Base-by-base conservation (phyloP, 768 basidiomycete genomes). In the Galerina sulciceps region DNA sequence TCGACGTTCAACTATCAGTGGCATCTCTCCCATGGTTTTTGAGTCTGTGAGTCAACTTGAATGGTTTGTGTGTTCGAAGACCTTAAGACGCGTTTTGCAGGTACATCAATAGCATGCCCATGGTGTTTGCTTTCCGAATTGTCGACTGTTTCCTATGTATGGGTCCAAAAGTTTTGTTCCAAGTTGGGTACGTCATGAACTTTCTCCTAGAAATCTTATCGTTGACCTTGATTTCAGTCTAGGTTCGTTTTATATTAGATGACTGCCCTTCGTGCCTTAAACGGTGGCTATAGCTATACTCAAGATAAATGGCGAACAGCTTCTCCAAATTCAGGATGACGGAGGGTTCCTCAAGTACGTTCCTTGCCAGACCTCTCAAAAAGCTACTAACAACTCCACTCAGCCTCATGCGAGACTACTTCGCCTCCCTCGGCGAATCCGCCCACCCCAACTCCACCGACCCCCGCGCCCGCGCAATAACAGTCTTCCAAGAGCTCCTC, bases 91-190 rank as follows among this genome's bases (percentile, higher is more conserved):
- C 36, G 13, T 46, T 50, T 22, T 49, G 14, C 63, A 90, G 92
- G 68, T 94, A 85, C 68, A 94, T 94, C 70, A 94, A 94, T 74
- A 93, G 90, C 69, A 94, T 95, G 93, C 93, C 95, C 1, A 90
- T 99, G 85, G 88, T 99, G 41, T 99, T 99, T 68, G 96, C 96
- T 0, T 99, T 97, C 80, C 87, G 97, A 34, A 93, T 97, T 69
- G 94, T 96, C 2, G 96, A 99, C 71, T 98, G 96, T 71, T 96
- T 98, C 79, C 90, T 98, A 76, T 95, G 94, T 65, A 98, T 99
- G 96, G 97, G 97, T 0, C 94, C 96, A 0, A 99, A 96, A 67
- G 97, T 99, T 1, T 77, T 99, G 41, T 99, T 99, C 79, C 97
- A 99, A 85, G 93, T 99, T 53, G 96, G 95, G 93, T 95, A 71